Conservation (phyloP, 805 yeast species). For the Candida parachauliodes region DNA sequence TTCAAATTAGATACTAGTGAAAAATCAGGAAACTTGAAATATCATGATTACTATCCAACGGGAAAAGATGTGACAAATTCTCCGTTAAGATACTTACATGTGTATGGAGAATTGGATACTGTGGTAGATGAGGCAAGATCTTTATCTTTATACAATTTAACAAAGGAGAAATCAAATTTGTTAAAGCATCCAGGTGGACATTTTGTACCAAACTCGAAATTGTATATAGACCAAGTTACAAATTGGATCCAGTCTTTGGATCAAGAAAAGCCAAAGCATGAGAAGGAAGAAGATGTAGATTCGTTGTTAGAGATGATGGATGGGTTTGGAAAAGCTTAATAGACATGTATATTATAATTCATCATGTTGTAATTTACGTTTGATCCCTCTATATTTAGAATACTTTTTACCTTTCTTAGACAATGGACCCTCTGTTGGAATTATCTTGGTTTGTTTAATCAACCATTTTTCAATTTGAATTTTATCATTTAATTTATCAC, state of each 20-base stretch:
- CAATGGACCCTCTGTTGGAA: constrained; percentile 36
- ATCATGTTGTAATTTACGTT: constrained; percentile 13
- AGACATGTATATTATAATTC: constrained; percentile 7
- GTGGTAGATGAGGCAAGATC: constrained; percentile 76
- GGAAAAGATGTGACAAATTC: constrained; percentile 23
- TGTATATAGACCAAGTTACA: constrained; percentile 35
- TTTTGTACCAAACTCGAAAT: constrained; percentile 85
- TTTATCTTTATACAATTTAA: constrained; percentile 45
- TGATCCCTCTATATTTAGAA: constrained; percentile 28
- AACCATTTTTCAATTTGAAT: constrained; percentile 32
- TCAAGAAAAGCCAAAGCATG: constrained; percentile 10
- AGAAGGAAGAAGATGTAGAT: constrained; percentile 24
- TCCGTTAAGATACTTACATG: constrained; percentile 50
- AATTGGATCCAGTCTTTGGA: constrained; percentile 33
- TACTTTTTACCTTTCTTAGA: constrained; percentile 28
- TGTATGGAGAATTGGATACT: constrained; percentile 83
- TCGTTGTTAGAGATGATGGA: constrained; percentile 39
- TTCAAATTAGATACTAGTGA: constrained; percentile 30
- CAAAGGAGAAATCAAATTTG: constrained; percentile 48
- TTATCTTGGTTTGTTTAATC: constrained; percentile 18
- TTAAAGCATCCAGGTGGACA: constrained; percentile 95
- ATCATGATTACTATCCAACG: constrained; percentile 20
- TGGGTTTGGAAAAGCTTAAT: constrained; percentile 17
- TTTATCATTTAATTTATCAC: constrained; percentile 27
- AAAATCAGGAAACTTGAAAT: constrained; percentile 23